phyloP scores from a whole-genome alignment of 1,139 yeast species.

The Hemisphaericaspora xylanilytica region DNA sequence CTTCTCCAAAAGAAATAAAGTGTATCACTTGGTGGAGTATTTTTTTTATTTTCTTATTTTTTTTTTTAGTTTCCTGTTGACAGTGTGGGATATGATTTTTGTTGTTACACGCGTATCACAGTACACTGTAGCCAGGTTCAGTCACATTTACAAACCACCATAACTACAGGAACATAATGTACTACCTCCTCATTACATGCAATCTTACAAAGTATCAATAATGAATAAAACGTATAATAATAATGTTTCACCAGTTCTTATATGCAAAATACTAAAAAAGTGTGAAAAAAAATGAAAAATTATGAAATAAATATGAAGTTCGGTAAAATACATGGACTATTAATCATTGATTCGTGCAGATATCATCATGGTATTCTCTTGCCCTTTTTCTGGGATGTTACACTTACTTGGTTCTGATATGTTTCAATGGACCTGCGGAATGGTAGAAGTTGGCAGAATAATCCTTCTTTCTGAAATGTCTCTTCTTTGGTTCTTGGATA shows the following conservation, averaged over 20 bases:
- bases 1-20: too few species aligned
- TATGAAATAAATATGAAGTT: conserved; percentile 1
- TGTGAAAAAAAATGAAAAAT: not conserved
- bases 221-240: not conserved
- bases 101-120: too few species aligned
- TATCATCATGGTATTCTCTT: not conserved
- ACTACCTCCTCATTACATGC: too few species aligned
- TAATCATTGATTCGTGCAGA: not conserved
- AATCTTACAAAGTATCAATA: too few species aligned
- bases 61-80: too few species aligned
- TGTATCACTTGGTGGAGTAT: too few species aligned
- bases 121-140: too few species aligned
- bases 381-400: not conserved
- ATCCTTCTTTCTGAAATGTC: conserved; percentile 72
- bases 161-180: too few species aligned
- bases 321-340: conserved; percentile 1
- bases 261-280: not conserved
- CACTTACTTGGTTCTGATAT: conserved; percentile 71
- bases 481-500: conserved; percentile 76
- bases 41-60: too few species aligned
- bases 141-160: too few species aligned
- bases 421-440: conserved; percentile 70
- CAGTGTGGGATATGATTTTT: too few species aligned
- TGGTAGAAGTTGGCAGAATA: conserved; percentile 73
- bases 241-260: not conserved